phyloP scores from a whole-genome alignment of 2,329 filamentous ascomycete genomes.

The Daldinia eschscholtzii region DNA sequence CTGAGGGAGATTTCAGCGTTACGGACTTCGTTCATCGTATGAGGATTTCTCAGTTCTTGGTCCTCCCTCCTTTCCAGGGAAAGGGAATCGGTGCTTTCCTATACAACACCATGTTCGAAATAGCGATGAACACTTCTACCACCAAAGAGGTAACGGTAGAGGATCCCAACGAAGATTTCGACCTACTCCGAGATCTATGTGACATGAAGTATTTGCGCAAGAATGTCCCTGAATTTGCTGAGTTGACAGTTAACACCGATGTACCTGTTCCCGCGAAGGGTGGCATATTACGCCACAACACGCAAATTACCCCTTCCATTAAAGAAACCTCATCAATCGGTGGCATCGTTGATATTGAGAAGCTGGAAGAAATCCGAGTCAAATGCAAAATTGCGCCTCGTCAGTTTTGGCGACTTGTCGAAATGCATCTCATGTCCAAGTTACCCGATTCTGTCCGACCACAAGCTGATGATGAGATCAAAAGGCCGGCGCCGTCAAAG shows the following conservation, averaged over 20 bases:
- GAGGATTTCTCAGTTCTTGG: constrained; percentile 92
- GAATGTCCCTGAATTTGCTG: constrained; percentile 67
- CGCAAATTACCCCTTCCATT: constrained; percentile 47
- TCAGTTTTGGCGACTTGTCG: constrained; percentile 81
- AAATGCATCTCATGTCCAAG: constrained; percentile 78
- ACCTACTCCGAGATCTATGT: constrained; percentile 80
- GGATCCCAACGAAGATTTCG: constrained; percentile 90
- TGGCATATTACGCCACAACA: constrained; percentile 49
- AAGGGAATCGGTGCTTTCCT: constrained; percentile 83
- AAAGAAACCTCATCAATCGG: constrained; percentile 50
- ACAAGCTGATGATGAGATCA: constrained; percentile 52
- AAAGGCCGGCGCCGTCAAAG: constrained; percentile 57
- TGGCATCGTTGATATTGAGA: constrained; percentile 68
- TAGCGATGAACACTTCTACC: constrained; percentile 74
- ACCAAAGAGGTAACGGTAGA: constrained; percentile 91
- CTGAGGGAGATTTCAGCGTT: constrained; percentile 60
- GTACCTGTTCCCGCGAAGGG: constrained; percentile 64
- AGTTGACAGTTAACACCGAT: constrained; percentile 66
- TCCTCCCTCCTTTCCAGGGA: constrained; percentile 88
- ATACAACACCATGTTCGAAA: constrained; percentile 82
- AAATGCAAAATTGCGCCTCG: constrained; percentile 78
- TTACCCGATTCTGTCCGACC: constrained; percentile 70
- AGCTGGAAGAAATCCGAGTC: constrained; percentile 68
- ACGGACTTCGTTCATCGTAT: constrained; percentile 78
- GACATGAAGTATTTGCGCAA: constrained; percentile 75